A percentile compares a stretch with the other conserved stretches of the same genome.
Evolutionary conservation across 1,139 yeast species (phyloP).

Genomic region (Suhomyces wounanorum): DNA sequence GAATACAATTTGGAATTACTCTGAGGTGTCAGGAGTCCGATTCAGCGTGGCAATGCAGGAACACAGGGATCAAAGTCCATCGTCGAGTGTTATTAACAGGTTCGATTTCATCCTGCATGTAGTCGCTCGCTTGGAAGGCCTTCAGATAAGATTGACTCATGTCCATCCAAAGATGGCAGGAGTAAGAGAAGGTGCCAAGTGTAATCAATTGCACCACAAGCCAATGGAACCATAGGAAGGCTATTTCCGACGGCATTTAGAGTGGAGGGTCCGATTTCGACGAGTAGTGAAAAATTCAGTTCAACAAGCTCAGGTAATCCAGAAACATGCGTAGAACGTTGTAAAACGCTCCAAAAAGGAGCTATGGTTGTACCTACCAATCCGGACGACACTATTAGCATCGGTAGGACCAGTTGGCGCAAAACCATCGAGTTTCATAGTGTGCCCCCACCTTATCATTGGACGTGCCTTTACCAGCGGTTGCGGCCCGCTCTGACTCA

Average conservation of each 20-base stretch:
- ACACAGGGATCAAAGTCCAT: background rate
- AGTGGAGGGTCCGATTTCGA: background rate
- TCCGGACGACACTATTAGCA: background rate
- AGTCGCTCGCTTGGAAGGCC: background rate
- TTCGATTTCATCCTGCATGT: background rate
- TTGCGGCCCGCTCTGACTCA: constrained; percentile 16
- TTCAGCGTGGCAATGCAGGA: background rate
- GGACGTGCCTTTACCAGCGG: constrained; percentile 8
- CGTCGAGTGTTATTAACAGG: background rate
- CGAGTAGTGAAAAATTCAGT: background rate
- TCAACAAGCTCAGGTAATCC: background rate
- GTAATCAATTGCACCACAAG: background rate
- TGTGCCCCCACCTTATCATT: background rate
- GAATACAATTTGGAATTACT: background rate
- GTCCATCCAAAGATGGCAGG: background rate
- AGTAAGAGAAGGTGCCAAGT: background rate
- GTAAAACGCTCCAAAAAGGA: background rate
- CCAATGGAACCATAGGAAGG: background rate
- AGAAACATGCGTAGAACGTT: background rate
- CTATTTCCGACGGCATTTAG: background rate
- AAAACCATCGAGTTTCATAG: background rate
- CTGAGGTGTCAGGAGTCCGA: background rate
- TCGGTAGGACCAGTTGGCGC: background rate
- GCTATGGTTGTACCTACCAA: background rate
- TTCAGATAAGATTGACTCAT: constrained; percentile 1